Conservation (phyloP, 1,139 yeast species). For the Pichia sorboxylosa region DNA sequence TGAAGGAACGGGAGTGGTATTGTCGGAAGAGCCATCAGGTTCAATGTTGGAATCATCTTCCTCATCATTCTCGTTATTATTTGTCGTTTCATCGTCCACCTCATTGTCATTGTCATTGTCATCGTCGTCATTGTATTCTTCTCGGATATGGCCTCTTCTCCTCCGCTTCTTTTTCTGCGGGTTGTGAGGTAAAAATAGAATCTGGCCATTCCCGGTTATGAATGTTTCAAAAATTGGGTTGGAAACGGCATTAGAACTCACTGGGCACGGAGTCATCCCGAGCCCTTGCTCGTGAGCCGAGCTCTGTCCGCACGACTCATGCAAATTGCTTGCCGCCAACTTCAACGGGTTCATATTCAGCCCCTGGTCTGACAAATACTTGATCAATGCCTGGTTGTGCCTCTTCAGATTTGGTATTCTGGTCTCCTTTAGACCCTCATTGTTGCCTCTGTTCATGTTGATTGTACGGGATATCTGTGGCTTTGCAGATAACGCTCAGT, state of each 20-base stretch:
- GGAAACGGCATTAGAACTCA: background rate
- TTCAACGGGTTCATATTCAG: constrained; percentile 18
- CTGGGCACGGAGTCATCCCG: background rate
- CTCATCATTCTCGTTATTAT: constrained; percentile 3
- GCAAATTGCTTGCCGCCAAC: constrained; percentile 9
- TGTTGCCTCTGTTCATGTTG: no score
- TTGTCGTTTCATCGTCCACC: constrained; percentile 12
- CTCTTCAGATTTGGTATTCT: constrained; percentile 12
- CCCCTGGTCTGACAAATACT: constrained; percentile 20
- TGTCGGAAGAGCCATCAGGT: constrained; percentile 1
- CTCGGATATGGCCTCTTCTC: constrained; percentile 10
- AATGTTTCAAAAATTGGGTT: constrained; percentile 15
- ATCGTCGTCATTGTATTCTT: constrained; percentile 18
- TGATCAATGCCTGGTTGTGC: constrained; percentile 18
- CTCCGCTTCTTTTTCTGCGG: constrained; percentile 21
- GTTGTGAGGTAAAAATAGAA: constrained; percentile 23
- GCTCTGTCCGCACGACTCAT: background rate
- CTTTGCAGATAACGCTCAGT: no score
- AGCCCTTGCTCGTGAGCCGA: background rate
- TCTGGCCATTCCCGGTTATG: constrained; percentile 23
- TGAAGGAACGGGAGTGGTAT: background rate
- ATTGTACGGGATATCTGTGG: no score
- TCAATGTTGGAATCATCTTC: constrained; percentile 4
- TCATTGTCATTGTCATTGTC: constrained; percentile 19
- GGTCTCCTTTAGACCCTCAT: background rate